phyloP scores from a whole-genome alignment of 768 basidiomycete species.

The Sutorius australiensis region DNA sequence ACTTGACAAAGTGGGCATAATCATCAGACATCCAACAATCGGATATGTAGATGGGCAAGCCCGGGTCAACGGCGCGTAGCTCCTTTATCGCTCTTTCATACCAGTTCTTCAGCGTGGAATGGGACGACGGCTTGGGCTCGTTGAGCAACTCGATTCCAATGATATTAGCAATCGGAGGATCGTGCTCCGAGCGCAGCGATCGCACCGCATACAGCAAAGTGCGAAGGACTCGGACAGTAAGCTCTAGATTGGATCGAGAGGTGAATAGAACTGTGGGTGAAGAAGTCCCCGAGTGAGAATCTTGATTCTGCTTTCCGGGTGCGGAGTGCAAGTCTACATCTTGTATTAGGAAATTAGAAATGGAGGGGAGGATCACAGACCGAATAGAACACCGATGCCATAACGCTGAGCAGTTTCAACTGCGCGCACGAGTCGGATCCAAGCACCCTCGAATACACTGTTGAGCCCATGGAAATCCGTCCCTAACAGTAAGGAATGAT shows the following conservation, averaged over 20 bases:
- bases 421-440: constrained; percentile 57
- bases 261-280: constrained; percentile 48
- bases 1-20: constrained; percentile 54
- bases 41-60: constrained; percentile 66
- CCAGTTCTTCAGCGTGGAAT: constrained; percentile 55
- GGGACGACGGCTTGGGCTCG: constrained; percentile 52
- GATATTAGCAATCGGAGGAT: constrained; percentile 41
- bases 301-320: constrained; percentile 70
- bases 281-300: constrained; percentile 64
- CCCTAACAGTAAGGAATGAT: constrained; percentile 52
- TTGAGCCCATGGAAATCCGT: constrained; percentile 62
- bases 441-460: constrained; percentile 58
- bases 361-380: constrained; percentile 33
- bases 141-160: constrained; percentile 59
- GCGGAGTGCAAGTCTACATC: constrained; percentile 67
- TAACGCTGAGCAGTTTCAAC: constrained; percentile 53
- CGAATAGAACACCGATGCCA: constrained; percentile 72
- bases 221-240: constrained; percentile 47
- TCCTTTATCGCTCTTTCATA: constrained; percentile 54
- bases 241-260: constrained; percentile 39
- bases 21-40: constrained; percentile 73
- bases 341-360: constrained; percentile 16
- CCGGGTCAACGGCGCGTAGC: constrained; percentile 47
- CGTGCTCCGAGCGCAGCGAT: constrained; percentile 49
- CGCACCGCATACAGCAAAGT: constrained; percentile 34